Evolutionary conservation across 805 yeast genomes (phyloP), one percentile per base, ranked within the genome.

Genomic region (Ascoidea asiatica): DNA sequence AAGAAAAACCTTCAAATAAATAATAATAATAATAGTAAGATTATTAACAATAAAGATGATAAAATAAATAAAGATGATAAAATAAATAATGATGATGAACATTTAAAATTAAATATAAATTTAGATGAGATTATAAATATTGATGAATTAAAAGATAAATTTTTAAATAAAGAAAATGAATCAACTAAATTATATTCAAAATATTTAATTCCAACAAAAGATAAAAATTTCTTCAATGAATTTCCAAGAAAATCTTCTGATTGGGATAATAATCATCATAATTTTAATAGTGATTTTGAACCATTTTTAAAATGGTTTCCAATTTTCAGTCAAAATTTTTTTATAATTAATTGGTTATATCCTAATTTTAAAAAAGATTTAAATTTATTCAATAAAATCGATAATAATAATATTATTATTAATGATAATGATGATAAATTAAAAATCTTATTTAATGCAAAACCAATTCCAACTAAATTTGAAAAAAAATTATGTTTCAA

Each of bases 261-360:
- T 21, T 46, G 48, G 48, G 48, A 46, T 29, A 23, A 43, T 37
- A 46, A 46, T 19, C 48, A 46, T 21, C 48, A 46, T 20, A 43
- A 39, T 13, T 46, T 43, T 36, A 45, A 42, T 22, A 43, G 46
- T 7, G 48, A 46, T 21, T 46, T 37, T 38, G 37, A 38, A 18
- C 43, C 43, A 19, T 39, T 46, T 19, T 23, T 46, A 18, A 29
- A 37, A 21, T 46, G 48, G 48, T 46, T 46, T 21, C 48, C 48
- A 2, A 43, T 41, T 8, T 43, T 46, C 20, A 37, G 43, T 19
- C 48, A 46, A 21, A 46, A 46, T 17, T 38, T 46, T 15, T 42
- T 21, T 18, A 37, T 43, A 7, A 46, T 20, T 15, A 19, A 33
- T 19, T 46, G 48, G 48, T 19, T 46, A 5, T 42, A 43, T 19